Evolutionary conservation across 228 moss, liverwort and hornwort genomes (phyloP), one percentile per base, ranked within the genome.

Genomic region (Sphagnum magellanicum): DNA sequence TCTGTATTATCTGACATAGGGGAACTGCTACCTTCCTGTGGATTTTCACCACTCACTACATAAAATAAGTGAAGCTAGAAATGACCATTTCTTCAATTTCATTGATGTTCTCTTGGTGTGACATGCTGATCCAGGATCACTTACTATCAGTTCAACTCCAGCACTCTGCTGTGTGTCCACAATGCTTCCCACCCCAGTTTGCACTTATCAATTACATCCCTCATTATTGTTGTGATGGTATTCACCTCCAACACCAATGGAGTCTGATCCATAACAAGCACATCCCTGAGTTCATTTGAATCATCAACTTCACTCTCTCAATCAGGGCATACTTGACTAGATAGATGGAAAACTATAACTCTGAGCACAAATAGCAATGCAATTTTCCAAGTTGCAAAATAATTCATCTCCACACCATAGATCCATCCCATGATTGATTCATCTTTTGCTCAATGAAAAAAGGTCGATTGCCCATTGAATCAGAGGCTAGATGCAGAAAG

Each of bases 321-420:
- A 17, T 17, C 17, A 17, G 17, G 17, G 17, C 17, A 17, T n/a
- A n/a, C n/a, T n/a, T n/a, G n/a, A n/a, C n/a, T 17, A 17, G 17
- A 17, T 17, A 17, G 17, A 17, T 17, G 5, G 3, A 9, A 16
- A 17, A 17, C 0, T 17, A 60, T 77, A 97, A 93, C 97, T 98
- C 80, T 63, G 98, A 90, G 83, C 98, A 98, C 65, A 98, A 93
- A 77, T 98, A 93, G 76, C 98, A 98, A 61, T 73, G 81, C 6
- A 85, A 84, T 71, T 70, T 93, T 93, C 68, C 78, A 87, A 46
- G 93, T 86, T 15, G 90, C 79, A 70, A 91, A 93, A 74, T 92
- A 98, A 13, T 93, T 98, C 98, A 98, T 98, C 97, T 93, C 81
- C 65, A 74, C 70, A 53, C 52, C 8, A 6, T 5, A 52, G 14